phyloP scores from a whole-genome alignment of 257 asterid species.

The Solanum bulbocastanum region DNA sequence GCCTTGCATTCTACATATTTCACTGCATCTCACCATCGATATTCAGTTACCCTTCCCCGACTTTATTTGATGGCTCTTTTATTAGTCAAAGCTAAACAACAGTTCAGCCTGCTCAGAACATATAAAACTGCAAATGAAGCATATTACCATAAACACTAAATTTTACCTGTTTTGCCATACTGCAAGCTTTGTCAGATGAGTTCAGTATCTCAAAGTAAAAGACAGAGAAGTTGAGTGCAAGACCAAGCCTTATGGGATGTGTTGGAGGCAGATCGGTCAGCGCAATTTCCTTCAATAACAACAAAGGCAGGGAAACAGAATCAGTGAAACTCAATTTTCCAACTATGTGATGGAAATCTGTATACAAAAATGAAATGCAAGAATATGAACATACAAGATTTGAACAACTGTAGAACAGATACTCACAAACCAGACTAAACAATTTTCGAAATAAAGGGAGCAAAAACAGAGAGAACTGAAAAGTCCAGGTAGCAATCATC shows the following conservation, averaged over 20 bases:
- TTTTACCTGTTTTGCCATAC: slow-evolving; percentile 41
- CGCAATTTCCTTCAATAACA: slow-evolving; percentile 31
- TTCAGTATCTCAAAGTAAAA: slow-evolving; percentile 44
- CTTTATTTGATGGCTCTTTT: background rate
- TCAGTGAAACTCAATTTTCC: background rate
- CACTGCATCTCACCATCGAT: background rate
- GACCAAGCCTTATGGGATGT: slow-evolving; percentile 43
- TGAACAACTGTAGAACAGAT: background rate
- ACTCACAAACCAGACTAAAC: background rate
- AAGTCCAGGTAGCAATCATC: background rate
- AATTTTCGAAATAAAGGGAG: background rate
- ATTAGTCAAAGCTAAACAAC: background rate
- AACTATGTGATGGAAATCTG: background rate
- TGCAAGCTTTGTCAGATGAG: slow-evolving; percentile 38
- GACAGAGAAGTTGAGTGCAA: slow-evolving; percentile 41
- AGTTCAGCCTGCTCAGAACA: background rate
- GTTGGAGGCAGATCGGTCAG: slow-evolving; percentile 33
- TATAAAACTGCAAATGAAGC: background rate
- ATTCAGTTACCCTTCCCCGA: background rate
- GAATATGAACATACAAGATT: background rate
- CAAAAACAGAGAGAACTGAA: background rate
- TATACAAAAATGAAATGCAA: background rate
- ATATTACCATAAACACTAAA: background rate
- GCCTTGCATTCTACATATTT: background rate
- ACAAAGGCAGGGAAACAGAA: background rate